phyloP scores from a whole-genome alignment of 106 monocot species.

The Hemerocallis citrina region DNA sequence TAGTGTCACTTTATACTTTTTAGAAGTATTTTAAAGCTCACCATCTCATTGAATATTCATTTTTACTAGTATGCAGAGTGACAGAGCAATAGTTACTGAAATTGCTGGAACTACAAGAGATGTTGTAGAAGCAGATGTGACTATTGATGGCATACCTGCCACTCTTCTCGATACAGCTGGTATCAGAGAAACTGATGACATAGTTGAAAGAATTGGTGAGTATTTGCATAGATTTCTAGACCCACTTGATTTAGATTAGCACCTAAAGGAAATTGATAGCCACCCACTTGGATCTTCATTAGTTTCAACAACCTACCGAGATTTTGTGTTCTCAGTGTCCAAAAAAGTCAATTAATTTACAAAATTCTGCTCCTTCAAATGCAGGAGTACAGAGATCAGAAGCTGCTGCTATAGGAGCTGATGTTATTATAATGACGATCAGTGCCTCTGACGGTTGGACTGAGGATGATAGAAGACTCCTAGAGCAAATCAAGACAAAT shows the following conservation, averaged over 20 bases:
- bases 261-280: not conserved
- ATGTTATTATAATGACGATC: slow-evolving; percentile 80
- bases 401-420: slow-evolving; percentile 80
- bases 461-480: slow-evolving; percentile 60
- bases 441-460: slow-evolving; percentile 93
- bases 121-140: slow-evolving; percentile 87
- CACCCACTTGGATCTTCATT: not conserved
- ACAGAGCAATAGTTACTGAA: slow-evolving; percentile 96
- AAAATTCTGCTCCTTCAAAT: not conserved
- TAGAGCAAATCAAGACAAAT: slow-evolving; percentile 43
- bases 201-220: slow-evolving; percentile 90
- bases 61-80: slow-evolving; percentile 87
- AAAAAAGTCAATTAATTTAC: not conserved
- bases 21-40: too few relatives aligned
- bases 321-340: not conserved
- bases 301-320: not conserved
- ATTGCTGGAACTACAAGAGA: slow-evolving; percentile 96
- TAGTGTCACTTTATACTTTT: not conserved
- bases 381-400: slow-evolving; percentile 90
- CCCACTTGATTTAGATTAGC: not conserved
- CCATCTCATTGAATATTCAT: slow-evolving; percentile 20
- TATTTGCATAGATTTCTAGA: not conserved
- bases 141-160: slow-evolving; percentile 69
- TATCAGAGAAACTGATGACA: slow-evolving; percentile 78
- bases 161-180: slow-evolving; percentile 97